Evolutionary conservation across 176 grass and related monocot genomes (phyloP).

Genomic region (Avena atlantica): DNA sequence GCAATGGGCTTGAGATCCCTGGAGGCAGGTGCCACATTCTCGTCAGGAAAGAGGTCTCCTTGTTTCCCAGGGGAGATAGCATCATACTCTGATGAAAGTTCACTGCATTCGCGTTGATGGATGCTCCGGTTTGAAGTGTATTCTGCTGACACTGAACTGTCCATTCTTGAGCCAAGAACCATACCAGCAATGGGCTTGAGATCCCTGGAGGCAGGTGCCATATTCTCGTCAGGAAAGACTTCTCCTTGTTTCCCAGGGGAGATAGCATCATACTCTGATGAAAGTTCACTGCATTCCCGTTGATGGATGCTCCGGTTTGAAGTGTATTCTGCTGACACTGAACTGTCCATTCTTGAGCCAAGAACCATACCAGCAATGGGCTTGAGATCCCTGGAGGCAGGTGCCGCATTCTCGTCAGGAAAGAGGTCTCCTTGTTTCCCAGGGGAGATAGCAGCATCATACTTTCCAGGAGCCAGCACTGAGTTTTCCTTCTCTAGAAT

Average conservation of each 20-base stretch:
- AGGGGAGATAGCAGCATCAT: constrained; percentile 37
- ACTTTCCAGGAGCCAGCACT: constrained; percentile 30
- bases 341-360: constrained; percentile 54
- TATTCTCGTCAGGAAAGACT: constrained; percentile 57
- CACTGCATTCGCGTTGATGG: constrained; percentile 1
- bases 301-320: constrained; percentile 29
- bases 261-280: constrained; percentile 32
- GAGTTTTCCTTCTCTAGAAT: constrained; percentile 47
- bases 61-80: constrained; percentile 32
- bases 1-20: constrained; percentile 46
- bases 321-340: constrained; percentile 23
- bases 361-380: constrained; percentile 44
- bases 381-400: constrained; percentile 55
- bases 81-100: constrained; percentile 41
- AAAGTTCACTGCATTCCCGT: constrained; percentile 24
- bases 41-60: constrained; percentile 48
- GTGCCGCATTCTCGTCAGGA: constrained; percentile 58
- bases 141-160: constrained; percentile 36
- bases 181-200: constrained; percentile 45
- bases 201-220: constrained; percentile 50
- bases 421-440: constrained; percentile 42
- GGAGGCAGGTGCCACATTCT: constrained; percentile 59
- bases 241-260: constrained; percentile 42
- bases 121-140: constrained; percentile 33
- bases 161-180: constrained; percentile 57